Evolutionary conservation across 495 filamentous ascomycete species (phyloP).

Genomic region (Neurospora sp.): DNA sequence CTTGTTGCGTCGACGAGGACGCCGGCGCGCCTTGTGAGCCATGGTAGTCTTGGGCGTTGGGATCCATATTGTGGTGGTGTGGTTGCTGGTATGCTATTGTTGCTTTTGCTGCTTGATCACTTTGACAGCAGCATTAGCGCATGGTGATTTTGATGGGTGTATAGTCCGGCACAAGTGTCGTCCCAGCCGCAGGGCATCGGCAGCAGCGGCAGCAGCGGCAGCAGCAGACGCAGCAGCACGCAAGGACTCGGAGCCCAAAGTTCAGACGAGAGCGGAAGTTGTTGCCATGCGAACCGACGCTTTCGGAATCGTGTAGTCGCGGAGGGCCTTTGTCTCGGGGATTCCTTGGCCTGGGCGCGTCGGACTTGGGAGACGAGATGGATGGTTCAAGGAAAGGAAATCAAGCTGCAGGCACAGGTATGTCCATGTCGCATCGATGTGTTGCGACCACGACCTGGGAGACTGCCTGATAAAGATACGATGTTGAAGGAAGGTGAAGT

Average conservation of each 20-base stretch:
- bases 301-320: background rate
- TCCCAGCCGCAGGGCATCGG: background rate
- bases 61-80: conserved; percentile 4
- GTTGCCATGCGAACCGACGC: background rate
- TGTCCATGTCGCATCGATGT: background rate
- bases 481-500: background rate
- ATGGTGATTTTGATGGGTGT: background rate
- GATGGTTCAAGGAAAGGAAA: background rate
- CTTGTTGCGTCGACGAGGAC: background rate
- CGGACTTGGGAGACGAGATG: background rate
- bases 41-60: background rate
- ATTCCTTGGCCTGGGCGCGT: background rate
- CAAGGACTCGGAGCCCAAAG: background rate
- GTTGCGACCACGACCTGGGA: background rate
- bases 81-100: conserved; percentile 29
- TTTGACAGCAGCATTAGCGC: conserved; percentile 3
- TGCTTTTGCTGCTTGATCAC: conserved; percentile 9
- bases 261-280: background rate
- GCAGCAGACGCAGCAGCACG: background rate
- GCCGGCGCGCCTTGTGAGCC: background rate
- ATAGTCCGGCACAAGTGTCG: background rate
- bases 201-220: background rate
- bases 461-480: background rate
- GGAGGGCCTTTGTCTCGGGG: background rate
- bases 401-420: background rate